Base-by-base conservation (phyloP, 2,329 filamentous ascomycete species). In the Lachnum nothofagi region DNA sequence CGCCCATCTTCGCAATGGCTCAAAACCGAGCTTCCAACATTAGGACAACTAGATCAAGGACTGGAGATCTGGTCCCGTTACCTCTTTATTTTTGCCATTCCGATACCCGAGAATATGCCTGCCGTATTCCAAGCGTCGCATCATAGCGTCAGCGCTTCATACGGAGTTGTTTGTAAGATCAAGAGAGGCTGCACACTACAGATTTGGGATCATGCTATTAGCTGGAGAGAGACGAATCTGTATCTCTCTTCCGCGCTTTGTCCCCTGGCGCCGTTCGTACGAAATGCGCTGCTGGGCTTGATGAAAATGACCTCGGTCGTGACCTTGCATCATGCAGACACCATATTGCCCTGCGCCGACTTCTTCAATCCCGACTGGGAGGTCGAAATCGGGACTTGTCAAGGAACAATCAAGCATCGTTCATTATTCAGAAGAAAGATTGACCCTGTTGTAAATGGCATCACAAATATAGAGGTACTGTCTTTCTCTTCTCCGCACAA, bases 331-430 rank as follows among this genome's bases (percentile, higher is more conserved):
- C 78, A 83, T 53, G 79, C 79, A n/a, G 79, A 83, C 62, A 75
- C 79, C 31, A 70, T 78, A 44, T 66, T 77, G n/a, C 76, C 76
- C 6, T 79, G 72, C 60, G 72, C 73, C 34, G 79, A 80, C 54
- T 79, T 81, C 63, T 83, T 82, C 66, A 83, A 82, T 56, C 79
- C 79, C 1, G 78, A 76, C 42, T 83, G 79, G 79, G 79, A 83
- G 57, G 71, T 77, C 3, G 79, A 83, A 56, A 76, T 82, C 22
- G 79, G 79, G 33, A 81, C 77, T 10, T 72, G 73, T 46, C 73
- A 80, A 55, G 79, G 79, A 16, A 69, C 69, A 14, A 70, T 81
- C 34, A 73, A 76, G 47, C 78, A 79, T 58, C 73, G 77, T 51
- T 79, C 78, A 49, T 69, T 71, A 7, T 82, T 81, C 68, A 69